Evolutionary conservation across 2,329 filamentous ascomycete species (phyloP), one percentile per base, ranked within the genome.

Genomic region (Scytalidium sp.): DNA sequence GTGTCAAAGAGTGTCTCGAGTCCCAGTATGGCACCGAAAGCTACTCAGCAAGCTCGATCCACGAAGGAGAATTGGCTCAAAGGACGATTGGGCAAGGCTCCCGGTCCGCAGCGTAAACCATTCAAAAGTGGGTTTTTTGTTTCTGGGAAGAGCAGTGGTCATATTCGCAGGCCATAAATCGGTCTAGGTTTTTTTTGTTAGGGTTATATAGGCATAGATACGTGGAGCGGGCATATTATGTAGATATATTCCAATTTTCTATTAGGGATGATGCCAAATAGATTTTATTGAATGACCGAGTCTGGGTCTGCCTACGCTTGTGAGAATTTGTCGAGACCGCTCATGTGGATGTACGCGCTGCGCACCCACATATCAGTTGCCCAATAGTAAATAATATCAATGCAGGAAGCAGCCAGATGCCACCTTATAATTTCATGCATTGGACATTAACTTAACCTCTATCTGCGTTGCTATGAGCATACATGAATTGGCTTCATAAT

Each of bases 1-100:
- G 60, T 66, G 9, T 39, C 56, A 7, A 39, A 49, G 27, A 56
- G 61, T 44, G 22, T 40, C 4, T 45, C 43, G 17, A 59, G 45
- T 27, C 42, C 49, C 20, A 49, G 50, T 19, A 46, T 67, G 21
- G 56, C 64, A 40, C 64, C 64, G 1, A 65, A 64, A 45, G 54
- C 57, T 8, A 52, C 54, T 11, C 44, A 27, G 20, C 44, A 52
- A 41, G 60, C 63, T 20, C 50, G 58, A 11, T 51, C 42, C 1
- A 54, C 47, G 27, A 66, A 67, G 45, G 63, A 65, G 21, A 44
- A 49, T 3, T 65, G 61, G 64, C 19, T 65, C 22, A 55, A 59
- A 43, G 62, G 62, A 19, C 45, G 58, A 22, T 41, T 46, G 27
- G 56, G 57, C 11, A 57, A 49, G 19, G 52, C 44, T 19, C 43